Base-by-base conservation (phyloP, 306 rosid genomes). In the Trifolium subterraneum region DNA sequence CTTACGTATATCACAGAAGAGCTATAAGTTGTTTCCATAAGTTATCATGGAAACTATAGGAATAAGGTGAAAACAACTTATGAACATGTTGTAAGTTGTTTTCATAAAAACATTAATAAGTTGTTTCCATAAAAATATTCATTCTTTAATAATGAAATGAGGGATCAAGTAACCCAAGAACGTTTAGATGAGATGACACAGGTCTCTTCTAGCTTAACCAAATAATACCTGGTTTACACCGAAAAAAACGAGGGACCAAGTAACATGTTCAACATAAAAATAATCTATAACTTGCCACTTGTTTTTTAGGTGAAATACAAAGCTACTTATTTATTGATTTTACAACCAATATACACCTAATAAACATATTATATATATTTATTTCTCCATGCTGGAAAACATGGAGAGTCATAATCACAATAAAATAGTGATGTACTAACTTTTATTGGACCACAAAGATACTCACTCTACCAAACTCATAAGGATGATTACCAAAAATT, bases 191-290 rank as follows among this genome's bases (percentile, higher is more conserved):
- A 27, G 31, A 27, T 27, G 31, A 0, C 4, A 4, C 5, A 3
- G 4, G 3, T 27, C 31, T 27, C 31, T 27, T 27, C 31, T 3
- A 27, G 4, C 31, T 27, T 27, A 27, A 27, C 31, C 31, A 27
- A n/a, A n/a, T n/a, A n/a, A n/a, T n/a, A n/a, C n/a, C n/a, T n/a
- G n/a, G n/a, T n/a, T n/a, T n/a, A n/a, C n/a, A n/a, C n/a, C n/a
- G n/a, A n/a, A n/a, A n/a, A n/a, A n/a, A n/a, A n/a, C n/a, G n/a
- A n/a, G n/a, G n/a, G n/a, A n/a, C n/a, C n/a, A n/a, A n/a, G n/a
- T n/a, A 78, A 63, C 58, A 68, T 73, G 59, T 64, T 68, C 75
- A 73, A 2, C 29, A 45, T 68, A 8, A 79, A 42, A 44, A 44
- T 13, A 13, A 16, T 45, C 51, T 5, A 4, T 13, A 13, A 5